Evolutionary conservation across 805 yeast species (phyloP).

Genomic region (Yueomyces sp.): DNA sequence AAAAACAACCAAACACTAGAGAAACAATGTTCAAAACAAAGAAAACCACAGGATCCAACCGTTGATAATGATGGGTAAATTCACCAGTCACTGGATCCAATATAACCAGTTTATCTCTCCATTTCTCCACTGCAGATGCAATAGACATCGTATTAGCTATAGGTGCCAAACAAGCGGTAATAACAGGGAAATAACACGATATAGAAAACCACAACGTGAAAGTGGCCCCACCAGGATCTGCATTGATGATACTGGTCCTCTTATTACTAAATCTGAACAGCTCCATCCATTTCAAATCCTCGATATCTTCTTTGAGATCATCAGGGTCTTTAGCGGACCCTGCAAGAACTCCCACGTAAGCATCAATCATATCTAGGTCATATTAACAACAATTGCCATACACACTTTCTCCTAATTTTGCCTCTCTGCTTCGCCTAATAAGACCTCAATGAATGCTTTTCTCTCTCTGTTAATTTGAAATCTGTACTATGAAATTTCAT

Average conservation of each 20-base stretch:
- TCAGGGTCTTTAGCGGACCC: not conserved
- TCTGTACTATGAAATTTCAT: too few species aligned
- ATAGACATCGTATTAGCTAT: conserved; percentile 61
- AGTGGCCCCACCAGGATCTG: conserved; percentile 12
- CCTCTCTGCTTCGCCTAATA: too few species aligned
- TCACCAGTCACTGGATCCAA: conserved; percentile 3
- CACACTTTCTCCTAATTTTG: too few species aligned
- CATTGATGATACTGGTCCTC: conserved; percentile 15
- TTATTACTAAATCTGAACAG: conserved; percentile 12
- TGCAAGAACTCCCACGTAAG: too few species aligned
- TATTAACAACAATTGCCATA: too few species aligned
- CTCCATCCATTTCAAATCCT: conserved; percentile 3
- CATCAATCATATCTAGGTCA: too few species aligned
- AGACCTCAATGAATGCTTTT: too few species aligned
- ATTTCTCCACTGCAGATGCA: conserved; percentile 54
- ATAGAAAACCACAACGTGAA: conserved; percentile 44
- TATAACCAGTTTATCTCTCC: conserved; percentile 32
- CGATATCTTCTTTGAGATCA: not conserved
- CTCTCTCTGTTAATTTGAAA: too few species aligned
- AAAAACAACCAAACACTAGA: conserved; percentile 47
- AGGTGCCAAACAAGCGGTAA: conserved; percentile 72
- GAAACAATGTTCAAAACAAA: conserved; percentile 49
- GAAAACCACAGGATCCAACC: conserved; percentile 29
- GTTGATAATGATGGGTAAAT: conserved; percentile 5
- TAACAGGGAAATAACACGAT: conserved; percentile 58